phyloP scores from a whole-genome alignment of 768 basidiomycete species.

The Chiua virens region DNA sequence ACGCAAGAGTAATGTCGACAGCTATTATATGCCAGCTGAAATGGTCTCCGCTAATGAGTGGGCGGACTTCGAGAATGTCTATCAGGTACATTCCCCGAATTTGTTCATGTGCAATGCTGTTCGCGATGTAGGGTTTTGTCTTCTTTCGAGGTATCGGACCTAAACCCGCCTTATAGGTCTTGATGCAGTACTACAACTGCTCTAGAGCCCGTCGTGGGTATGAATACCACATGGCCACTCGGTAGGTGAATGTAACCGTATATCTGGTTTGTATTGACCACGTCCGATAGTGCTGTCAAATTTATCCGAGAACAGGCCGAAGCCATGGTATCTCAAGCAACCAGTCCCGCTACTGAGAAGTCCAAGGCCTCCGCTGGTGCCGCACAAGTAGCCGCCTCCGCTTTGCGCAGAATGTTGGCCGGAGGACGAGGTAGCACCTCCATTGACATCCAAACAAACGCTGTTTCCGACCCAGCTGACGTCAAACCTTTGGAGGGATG shows the following conservation, averaged over 20 bases:
- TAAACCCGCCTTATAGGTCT: slow-evolving; percentile 50
- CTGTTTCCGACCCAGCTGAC: slow-evolving; percentile 32
- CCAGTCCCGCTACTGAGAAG: slow-evolving; percentile 23
- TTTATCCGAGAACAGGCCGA: slow-evolving; percentile 85
- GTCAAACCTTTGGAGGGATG: slow-evolving; percentile 69
- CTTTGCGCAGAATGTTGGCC: slow-evolving; percentile 62
- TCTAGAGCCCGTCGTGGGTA: slow-evolving; percentile 72
- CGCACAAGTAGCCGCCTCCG: slow-evolving; percentile 66
- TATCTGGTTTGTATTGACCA: slow-evolving; percentile 7
- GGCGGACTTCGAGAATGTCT: slow-evolving; percentile 86
- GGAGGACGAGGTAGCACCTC: slow-evolving; percentile 50
- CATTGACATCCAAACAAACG: slow-evolving; percentile 36
- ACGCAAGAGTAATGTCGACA: slow-evolving; percentile 38
- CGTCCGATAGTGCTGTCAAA: slow-evolving; percentile 63
- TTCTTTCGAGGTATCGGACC: not conserved
- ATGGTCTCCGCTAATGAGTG: slow-evolving; percentile 67
- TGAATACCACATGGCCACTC: slow-evolving; percentile 87
- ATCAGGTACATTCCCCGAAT: slow-evolving; percentile 86
- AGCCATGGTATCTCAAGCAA: slow-evolving; percentile 25
- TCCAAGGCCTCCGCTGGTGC: slow-evolving; percentile 38
- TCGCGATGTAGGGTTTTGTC: slow-evolving; percentile 62
- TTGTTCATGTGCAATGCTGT: slow-evolving; percentile 74
- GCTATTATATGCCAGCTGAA: slow-evolving; percentile 67
- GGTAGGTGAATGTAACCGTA: slow-evolving; percentile 43
- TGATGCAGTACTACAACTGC: slow-evolving; percentile 87